Evolutionary conservation across 495 filamentous ascomycete species (phyloP).

Genomic region (Massariosphaeria phaeospora): DNA sequence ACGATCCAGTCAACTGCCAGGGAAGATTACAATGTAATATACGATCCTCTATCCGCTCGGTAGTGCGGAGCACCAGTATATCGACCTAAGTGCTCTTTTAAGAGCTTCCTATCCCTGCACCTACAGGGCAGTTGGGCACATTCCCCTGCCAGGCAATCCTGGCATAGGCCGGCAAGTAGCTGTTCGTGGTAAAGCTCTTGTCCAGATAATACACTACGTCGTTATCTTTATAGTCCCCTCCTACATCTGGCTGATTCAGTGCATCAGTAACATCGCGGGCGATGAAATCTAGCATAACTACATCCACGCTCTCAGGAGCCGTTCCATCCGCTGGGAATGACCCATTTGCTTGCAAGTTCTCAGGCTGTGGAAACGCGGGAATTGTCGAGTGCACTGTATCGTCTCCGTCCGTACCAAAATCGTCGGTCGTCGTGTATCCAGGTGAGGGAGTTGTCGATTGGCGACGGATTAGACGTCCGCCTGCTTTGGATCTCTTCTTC

Average conservation of each 20-base stretch:
- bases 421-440: conserved; percentile 88
- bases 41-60: neutral
- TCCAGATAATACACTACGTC: conserved; percentile 62
- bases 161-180: conserved; percentile 49
- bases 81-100: neutral
- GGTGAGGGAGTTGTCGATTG: conserved; percentile 42
- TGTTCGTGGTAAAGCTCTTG: conserved; percentile 59
- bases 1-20: neutral
- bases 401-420: conserved; percentile 79
- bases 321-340: conserved; percentile 42
- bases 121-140: conserved; percentile 46
- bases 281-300: conserved; percentile 90
- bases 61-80: no score
- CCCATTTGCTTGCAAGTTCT: conserved; percentile 63
- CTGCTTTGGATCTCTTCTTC: neutral
- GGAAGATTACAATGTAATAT: neutral
- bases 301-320: conserved; percentile 56
- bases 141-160: conserved; percentile 41
- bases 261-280: conserved; percentile 70
- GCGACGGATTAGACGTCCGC: conserved; percentile 40
- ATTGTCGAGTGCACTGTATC: conserved; percentile 78
- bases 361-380: conserved; percentile 69
- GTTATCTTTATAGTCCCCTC: conserved; percentile 55
- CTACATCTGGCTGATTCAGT: conserved; percentile 55
- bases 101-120: conserved; percentile 31